Percentiles rank a stretch among this genome's conserved stretches.
phyloP scores from a whole-genome alignment of 768 basidiomycete genomes.

The Tubosaeta sp. region DNA sequence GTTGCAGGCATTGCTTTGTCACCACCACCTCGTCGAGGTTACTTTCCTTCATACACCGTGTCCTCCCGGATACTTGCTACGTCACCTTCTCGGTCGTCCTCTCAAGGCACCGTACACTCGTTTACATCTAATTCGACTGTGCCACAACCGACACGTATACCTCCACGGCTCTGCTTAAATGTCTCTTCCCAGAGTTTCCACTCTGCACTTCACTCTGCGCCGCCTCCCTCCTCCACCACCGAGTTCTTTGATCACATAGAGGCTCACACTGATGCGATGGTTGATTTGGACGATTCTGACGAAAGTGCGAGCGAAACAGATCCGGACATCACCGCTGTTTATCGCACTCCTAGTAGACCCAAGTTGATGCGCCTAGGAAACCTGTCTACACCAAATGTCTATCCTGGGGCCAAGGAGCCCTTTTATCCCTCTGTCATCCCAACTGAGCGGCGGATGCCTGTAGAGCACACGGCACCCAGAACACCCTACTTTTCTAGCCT shows the following conservation, averaged over 20 bases:
- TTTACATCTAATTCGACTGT: constrained; percentile 27
- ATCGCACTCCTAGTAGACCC: constrained; percentile 29
- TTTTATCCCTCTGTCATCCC: constrained; percentile 31
- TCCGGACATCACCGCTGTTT: constrained; percentile 31
- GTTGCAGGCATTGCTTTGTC: constrained; percentile 51
- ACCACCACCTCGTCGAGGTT: constrained; percentile 41
- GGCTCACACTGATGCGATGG: constrained; percentile 65
- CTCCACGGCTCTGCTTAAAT: constrained; percentile 35
- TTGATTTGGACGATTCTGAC: constrained; percentile 62
- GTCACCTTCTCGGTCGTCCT: constrained; percentile 23
- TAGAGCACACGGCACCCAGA: constrained; percentile 46
- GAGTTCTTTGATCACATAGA: constrained; percentile 77
- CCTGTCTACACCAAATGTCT: constrained; percentile 63
- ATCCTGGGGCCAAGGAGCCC: constrained; percentile 37
- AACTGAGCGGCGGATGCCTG: constrained; percentile 43
- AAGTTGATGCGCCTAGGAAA: constrained; percentile 64
- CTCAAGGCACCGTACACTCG: constrained; percentile 29
- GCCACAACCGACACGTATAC: constrained; percentile 16
- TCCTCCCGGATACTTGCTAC: constrained; percentile 16
- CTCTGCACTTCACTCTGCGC: constrained; percentile 53
- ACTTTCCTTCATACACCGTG: constrained; percentile 17
- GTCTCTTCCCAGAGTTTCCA: constrained; percentile 43
- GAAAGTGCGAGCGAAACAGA: constrained; percentile 39
- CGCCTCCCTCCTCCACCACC: constrained; percentile 59
- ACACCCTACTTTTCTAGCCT: constrained; percentile 46